These are phyloP conservation scores for Diaporthe nobilis DNA, from an alignment of 2,329 filamentous ascomycete species.

Conservation along the genomic window DNA sequence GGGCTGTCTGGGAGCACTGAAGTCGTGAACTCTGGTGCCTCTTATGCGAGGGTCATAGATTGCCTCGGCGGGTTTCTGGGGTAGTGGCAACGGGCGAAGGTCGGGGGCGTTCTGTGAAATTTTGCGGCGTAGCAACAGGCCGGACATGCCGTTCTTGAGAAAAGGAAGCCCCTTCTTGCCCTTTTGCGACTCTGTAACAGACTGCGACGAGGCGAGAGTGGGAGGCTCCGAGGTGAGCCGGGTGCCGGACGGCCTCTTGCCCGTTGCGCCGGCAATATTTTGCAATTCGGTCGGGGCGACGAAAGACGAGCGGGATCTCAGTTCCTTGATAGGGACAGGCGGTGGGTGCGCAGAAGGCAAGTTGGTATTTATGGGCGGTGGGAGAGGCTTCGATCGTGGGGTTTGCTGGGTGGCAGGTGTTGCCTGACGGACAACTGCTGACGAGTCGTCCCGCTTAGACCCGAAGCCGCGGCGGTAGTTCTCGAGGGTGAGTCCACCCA, in stretches of 20 bases:
- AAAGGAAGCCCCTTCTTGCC: slow-evolving; percentile 70
- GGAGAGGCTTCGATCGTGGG: slow-evolving; percentile 51
- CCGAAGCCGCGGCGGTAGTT: slow-evolving; percentile 61
- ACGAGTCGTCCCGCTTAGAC: slow-evolving; percentile 43
- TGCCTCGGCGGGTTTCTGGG: slow-evolving; percentile 58
- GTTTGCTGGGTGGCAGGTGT: slow-evolving; percentile 40
- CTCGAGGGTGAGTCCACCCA: slow-evolving; percentile 68
- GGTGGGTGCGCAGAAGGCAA: slow-evolving; percentile 49
- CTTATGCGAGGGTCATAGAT: slow-evolving; percentile 74
- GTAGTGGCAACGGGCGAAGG: slow-evolving; percentile 56
- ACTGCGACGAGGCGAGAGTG: slow-evolving; percentile 47
- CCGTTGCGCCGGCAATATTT: slow-evolving; percentile 48
- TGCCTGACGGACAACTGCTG: slow-evolving; percentile 32
- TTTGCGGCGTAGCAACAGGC: slow-evolving; percentile 69
- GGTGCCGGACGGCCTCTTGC: slow-evolving; percentile 60
- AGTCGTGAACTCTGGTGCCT: slow-evolving; percentile 76
- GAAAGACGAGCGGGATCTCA: slow-evolving; percentile 58
- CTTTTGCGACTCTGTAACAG: slow-evolving; percentile 57
- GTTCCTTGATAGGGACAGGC: slow-evolving; percentile 48
- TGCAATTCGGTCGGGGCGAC: slow-evolving; percentile 65
- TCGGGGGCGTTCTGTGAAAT: slow-evolving; percentile 65
- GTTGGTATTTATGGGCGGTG: slow-evolving; percentile 54
- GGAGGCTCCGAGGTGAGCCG: slow-evolving; percentile 57
- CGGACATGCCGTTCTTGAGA: slow-evolving; percentile 72
- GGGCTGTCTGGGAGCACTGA: slow-evolving; percentile 69